Conservation (phyloP, 164 flowering plant species). For the Taxillus chinensis region DNA sequence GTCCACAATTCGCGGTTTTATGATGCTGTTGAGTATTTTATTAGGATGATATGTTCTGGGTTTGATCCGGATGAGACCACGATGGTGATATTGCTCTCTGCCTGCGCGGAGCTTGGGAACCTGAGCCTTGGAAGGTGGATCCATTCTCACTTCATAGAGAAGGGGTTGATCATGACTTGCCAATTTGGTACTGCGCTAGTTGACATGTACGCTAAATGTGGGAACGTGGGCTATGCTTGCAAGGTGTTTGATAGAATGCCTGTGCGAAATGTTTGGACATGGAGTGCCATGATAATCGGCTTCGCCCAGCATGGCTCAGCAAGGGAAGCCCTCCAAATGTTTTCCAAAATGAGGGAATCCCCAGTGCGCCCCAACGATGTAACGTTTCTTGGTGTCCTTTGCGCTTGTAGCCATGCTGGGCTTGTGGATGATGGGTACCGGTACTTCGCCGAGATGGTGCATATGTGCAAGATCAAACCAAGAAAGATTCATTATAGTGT, state of each 20-base stretch:
- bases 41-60: slow-evolving; percentile 30
- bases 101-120: slow-evolving; percentile 47
- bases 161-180: slow-evolving; percentile 32
- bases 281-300: slow-evolving; percentile 74
- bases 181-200: slow-evolving; percentile 58
- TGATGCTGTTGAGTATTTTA: slow-evolving; percentile 28
- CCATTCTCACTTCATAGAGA: slow-evolving; percentile 41
- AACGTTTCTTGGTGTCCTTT: slow-evolving; percentile 60
- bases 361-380: slow-evolving; percentile 49
- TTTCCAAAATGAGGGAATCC: slow-evolving; percentile 25
- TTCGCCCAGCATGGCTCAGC: slow-evolving; percentile 67
- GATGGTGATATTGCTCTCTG: slow-evolving; percentile 54
- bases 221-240: slow-evolving; percentile 27
- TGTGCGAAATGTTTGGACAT: slow-evolving; percentile 56
- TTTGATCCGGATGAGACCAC: slow-evolving; percentile 53
- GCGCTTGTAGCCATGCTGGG: slow-evolving; percentile 71
- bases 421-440: slow-evolving; percentile 42
- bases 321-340: slow-evolving; percentile 35
- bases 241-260: slow-evolving; percentile 34
- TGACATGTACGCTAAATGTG: slow-evolving; percentile 65
- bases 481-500: slow-evolving; percentile 50
- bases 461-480: slow-evolving; percentile 41
- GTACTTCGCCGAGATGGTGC: slow-evolving; percentile 49
- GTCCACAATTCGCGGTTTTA: slow-evolving; percentile 25
- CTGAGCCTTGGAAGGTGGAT: slow-evolving; percentile 53